Base-by-base conservation (phyloP, 352 stramenopile species). In the Phytophthora lateralis region DNA sequence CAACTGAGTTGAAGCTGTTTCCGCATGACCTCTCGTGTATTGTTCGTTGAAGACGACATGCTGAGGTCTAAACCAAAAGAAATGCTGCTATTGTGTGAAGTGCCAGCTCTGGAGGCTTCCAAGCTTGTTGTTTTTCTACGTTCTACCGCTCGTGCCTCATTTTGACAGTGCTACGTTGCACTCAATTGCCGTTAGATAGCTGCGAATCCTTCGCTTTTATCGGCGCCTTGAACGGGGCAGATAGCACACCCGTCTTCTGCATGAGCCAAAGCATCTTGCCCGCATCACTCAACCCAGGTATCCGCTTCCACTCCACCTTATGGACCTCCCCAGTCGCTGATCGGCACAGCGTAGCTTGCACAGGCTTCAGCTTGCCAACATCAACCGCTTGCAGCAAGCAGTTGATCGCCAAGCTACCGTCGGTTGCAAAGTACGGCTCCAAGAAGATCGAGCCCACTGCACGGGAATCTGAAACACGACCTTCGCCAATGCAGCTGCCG, bases 401-500 rank as follows among this genome's bases (percentile, higher is more conserved):
- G 58, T 79, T 82, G 58, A 96, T 86, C 10, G 70, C 68, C 43
- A 93, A 59, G 26, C 69, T 80, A 18, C 70, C 70, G 32, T 90
- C 68, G 3, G 46, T 42, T 15, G 73, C 72, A 44, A 96, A 78
- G 58, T 81, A 88, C 10, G 87, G 85, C 71, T 93, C 83, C 10
- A 96, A 76, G 55, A 85, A 90, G 57, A 91, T 86, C 11, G 71
- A 90, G 11, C 79, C 73, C 20, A 85, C 79, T 0, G 74, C 68
- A 17, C 85, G 81, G 10, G 85, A 76, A 60, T 94, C 87, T 12
- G 87, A 83, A 10, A 96, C 85, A 43, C 86, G 85, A 17, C 87
- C 87, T 67, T 96, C 87, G n/a, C 87, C 87, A 51, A 96, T 85
- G 61, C 76, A 94, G 39, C 73, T 91, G 38, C 87, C 87, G 41